Base-by-base conservation (phyloP, 2,329 filamentous ascomycete genomes). In the Tolypocladium amazonense region DNA sequence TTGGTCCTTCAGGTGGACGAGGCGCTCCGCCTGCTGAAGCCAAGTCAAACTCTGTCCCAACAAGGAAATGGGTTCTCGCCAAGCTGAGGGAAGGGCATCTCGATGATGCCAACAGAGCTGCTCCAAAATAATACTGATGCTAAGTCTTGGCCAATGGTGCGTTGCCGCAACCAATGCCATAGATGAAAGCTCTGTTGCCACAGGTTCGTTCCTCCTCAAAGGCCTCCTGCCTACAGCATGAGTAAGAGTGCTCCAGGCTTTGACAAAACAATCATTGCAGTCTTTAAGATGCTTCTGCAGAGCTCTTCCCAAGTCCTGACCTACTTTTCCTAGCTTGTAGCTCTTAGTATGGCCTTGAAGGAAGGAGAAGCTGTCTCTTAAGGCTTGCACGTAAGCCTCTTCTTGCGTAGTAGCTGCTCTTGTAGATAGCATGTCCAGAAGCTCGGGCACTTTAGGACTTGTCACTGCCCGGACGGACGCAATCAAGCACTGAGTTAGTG, bases 11-110 rank as follows among this genome's bases (percentile, higher is more conserved):
- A 58, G 57, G 6, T 56, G 27, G 0, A 75, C 23, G 2, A 82
- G 65, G 1, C 80, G 71, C 25, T 73, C 61, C 0, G 75, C 71
- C 7, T 74, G 71, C 59, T 81, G 76, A 1, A 76, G 56, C 9
- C 69, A 64, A 0, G 72, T 68, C 1, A 81, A 43, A 0, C 73
- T 65, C 2, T 74, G 43, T 0, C 69, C 78, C 56, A 77, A 79
- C 0, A 64, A 57, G 4, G 73, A 60, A 11, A 81, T 63, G 6
- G 61, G 66, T 0, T 57, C 35, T 45, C 63, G 73, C 75, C 73
- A 79, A 52, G 27, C 14, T 14, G 11, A 11, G 4, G 56, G 27
- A 27, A 57, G 30, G 14, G 20, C 12, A 9, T n/a, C 27, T 50
- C 56, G 39, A 4, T 37, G 27, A 8, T 38, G 30, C 12, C 18